A percentile compares a stretch with the other conserved stretches of the same genome.
These are phyloP conservation scores for Polychytrium aggregatum DNA, from an alignment of 192 early-diverging fungal species.

Conservation along the genomic window DNA sequence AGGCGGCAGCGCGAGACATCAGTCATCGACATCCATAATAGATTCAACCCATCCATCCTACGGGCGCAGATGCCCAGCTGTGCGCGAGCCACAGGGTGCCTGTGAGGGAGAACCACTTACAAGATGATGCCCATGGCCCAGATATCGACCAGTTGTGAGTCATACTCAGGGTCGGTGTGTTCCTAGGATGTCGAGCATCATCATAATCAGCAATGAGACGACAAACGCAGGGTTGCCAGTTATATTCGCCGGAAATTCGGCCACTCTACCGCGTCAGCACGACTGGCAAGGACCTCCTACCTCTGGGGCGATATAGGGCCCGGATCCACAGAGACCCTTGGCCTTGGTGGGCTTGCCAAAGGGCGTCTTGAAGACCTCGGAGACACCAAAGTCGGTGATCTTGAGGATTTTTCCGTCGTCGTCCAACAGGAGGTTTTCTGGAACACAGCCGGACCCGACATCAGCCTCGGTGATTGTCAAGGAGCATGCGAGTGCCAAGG, in stretches of 20 bases:
- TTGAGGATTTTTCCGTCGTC: constrained; percentile 66
- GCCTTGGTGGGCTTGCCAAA: constrained; percentile 76
- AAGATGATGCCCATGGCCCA: constrained; percentile 93
- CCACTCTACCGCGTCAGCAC: neutral
- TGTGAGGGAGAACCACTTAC: constrained; percentile 44
- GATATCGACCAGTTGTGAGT: constrained; percentile 80
- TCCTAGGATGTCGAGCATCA: no score
- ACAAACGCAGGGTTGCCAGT: no score
- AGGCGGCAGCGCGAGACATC: neutral
- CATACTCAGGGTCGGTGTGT: constrained; percentile 67
- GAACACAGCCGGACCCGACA: no score
- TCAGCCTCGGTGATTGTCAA: no score
- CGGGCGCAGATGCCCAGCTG: neutral
- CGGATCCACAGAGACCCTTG: constrained; percentile 84
- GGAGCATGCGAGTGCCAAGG: neutral
- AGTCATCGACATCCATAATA: neutral
- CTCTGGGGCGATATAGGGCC: constrained; percentile 96
- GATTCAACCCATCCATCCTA: neutral
- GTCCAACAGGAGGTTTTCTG: constrained; percentile 82
- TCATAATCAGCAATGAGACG: no score
- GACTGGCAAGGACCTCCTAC: no score
- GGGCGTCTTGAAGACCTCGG: constrained; percentile 83
- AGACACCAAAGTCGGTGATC: constrained; percentile 97
- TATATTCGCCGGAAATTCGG: neutral
- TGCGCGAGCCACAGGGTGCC: neutral